Evolutionary conservation across 306 rosid genomes (phyloP).

Genomic region (Casuarina glauca): DNA sequence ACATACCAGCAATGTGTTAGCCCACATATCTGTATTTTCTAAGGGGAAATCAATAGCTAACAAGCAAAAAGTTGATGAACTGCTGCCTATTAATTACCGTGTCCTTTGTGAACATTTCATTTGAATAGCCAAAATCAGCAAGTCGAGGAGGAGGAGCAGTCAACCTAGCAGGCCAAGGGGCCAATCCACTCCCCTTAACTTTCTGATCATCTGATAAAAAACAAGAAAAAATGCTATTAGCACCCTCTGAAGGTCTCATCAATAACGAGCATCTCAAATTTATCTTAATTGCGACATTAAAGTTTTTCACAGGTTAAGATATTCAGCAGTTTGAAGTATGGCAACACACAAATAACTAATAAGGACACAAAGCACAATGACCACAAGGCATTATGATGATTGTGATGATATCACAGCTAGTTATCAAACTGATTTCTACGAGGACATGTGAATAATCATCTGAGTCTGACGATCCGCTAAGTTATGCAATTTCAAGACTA

Average conservation of each 20-base stretch:
- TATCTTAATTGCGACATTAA: conserved; percentile 9
- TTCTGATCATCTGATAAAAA: conserved; percentile 62
- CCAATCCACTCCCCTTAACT: conserved; percentile 83
- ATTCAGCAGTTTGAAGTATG: conserved; percentile 20
- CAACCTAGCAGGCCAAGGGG: conserved; percentile 95
- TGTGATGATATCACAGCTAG: not conserved
- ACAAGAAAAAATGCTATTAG: conserved; percentile 33
- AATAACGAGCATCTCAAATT: not conserved
- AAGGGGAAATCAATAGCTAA: not conserved
- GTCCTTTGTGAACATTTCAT: conserved; percentile 84
- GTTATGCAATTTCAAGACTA: too few species aligned
- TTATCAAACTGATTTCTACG: not conserved
- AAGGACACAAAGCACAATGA: conserved; percentile 6
- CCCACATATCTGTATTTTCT: conserved; percentile 3
- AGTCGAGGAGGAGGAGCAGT: conserved; percentile 89
- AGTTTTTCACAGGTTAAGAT: not conserved
- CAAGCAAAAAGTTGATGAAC: not conserved
- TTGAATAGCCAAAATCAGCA: conserved; percentile 85
- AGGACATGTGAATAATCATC: too few species aligned
- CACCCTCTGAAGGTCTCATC: conserved; percentile 13
- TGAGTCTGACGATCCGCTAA: too few species aligned
- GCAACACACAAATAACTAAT: conserved; percentile 4
- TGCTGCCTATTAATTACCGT: conserved; percentile 51
- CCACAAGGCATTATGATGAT: not conserved
- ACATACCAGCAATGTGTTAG: conserved; percentile 27